Conservation (phyloP, 179 eudicot genomes). For the Beta corolliflora region DNA sequence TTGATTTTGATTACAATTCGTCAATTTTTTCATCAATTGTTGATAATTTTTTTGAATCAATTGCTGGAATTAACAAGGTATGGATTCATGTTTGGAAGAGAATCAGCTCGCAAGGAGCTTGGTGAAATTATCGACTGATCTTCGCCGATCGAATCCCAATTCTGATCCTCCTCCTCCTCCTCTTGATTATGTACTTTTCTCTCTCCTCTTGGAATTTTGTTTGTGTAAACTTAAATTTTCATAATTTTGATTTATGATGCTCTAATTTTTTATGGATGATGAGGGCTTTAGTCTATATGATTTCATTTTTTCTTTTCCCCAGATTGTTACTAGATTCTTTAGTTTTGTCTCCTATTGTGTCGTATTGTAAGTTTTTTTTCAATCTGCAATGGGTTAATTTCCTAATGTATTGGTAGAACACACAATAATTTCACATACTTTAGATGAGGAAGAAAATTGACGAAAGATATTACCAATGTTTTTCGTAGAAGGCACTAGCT, state of each 20-base stretch:
- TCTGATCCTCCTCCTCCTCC: constrained; percentile 36
- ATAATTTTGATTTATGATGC: background rate
- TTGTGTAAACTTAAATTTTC: background rate
- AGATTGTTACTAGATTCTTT: background rate
- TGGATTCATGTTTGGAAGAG: constrained; percentile 92
- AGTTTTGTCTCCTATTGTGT: background rate
- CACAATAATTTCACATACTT: background rate
- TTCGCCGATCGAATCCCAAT: constrained; percentile 48
- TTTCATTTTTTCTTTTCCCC: background rate
- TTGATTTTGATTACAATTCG: background rate
- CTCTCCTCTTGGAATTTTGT: constrained; percentile 10
- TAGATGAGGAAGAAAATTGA: background rate
- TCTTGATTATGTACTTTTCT: constrained; percentile 38
- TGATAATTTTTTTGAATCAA: background rate
- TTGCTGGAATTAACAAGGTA: constrained; percentile 39
- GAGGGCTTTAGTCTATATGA: background rate
- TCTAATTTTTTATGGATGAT: background rate
- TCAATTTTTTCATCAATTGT: constrained; percentile 7
- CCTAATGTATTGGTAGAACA: background rate
- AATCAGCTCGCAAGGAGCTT: constrained; percentile 87
- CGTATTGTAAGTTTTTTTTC: background rate
- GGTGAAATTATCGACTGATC: constrained; percentile 68
- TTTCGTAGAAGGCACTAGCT: background rate
- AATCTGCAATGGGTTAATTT: background rate
- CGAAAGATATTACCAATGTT: background rate